Base-by-base conservation (phyloP, 2,329 filamentous ascomycete genomes). In the Phyllosticta ampelicida region DNA sequence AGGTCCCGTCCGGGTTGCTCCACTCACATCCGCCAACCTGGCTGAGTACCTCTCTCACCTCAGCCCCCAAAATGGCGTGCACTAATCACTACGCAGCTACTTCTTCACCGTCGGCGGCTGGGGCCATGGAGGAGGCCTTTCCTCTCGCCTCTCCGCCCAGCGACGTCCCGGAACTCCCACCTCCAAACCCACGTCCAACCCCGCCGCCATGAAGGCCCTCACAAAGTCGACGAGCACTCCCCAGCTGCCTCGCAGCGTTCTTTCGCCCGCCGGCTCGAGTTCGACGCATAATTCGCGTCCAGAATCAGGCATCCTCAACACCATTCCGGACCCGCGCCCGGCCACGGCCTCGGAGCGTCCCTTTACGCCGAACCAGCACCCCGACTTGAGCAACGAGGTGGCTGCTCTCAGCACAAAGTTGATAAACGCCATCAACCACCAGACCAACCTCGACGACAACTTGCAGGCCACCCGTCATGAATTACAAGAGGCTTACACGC, bases 361-460 rank as follows among this genome's bases (percentile, higher is more conserved):
- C 6, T 63, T 72, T 23, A 66, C 68, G 6, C 63, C 67, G 30
- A 66, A 70, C 8, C 74, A 73, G 62, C 80, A 84, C 64, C 81
- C 81, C 19, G 83, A 86, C 65, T 68, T 86, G 50, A 85, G 80
- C 68, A 78, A 79, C 63, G 94, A 97, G 73, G 89, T 99, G 26
- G 89, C 92, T 8, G 85, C 89, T 6, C 78, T 99, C 29, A 97
- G 90, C 74, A 92, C 90, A 53, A 99, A 99, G 73, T 84, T 99
- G 62, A 92, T 99, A 65, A 92, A 94, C 68, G 92, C 94, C 51
- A 96, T 99, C 74, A 99, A 99, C 70, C 87, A 95, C 71, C 91
- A 96, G 73, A 96, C 91, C 8, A 86, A 82, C 20, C 80, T 99
- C 51, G 94, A 97, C 72, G 94, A 99, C 71, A 88, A 84, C 10